phyloP scores from a whole-genome alignment of 2,329 filamentous ascomycete genomes.

The Talaromyces pinophilus region DNA sequence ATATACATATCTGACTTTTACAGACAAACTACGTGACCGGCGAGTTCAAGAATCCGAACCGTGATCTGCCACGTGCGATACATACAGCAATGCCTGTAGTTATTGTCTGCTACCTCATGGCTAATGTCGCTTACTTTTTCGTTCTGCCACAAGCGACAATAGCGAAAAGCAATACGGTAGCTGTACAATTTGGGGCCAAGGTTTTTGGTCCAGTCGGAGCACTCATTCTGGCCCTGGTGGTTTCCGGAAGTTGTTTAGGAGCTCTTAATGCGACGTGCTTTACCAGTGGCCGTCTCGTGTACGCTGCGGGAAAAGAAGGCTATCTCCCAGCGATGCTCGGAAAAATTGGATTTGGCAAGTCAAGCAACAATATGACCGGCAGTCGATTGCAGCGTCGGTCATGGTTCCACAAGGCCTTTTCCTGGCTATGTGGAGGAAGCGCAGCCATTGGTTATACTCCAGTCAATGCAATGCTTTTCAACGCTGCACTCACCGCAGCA shows the following conservation, averaged over 20 bases:
- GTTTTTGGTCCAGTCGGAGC: conserved; percentile 85
- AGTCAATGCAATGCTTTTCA: conserved; percentile 86
- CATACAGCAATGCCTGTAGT: conserved; percentile 96
- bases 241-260: conserved; percentile 89
- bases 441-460: conserved; percentile 87
- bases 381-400: conserved; percentile 48
- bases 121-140: conserved; percentile 91
- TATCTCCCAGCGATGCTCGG: conserved; percentile 85
- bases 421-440: conserved; percentile 70
- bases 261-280: conserved; percentile 93
- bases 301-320: conserved; percentile 91
- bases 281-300: conserved; percentile 86
- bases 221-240: conserved; percentile 81
- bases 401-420: conserved; percentile 61
- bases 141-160: conserved; percentile 80
- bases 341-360: conserved; percentile 68
- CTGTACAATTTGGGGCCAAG: conserved; percentile 85
- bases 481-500: conserved; percentile 67
- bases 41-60: conserved; percentile 87
- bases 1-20: neutral
- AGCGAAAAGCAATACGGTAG: conserved; percentile 90
- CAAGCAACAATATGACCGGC: conserved; percentile 29
- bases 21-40: conserved; percentile 97
- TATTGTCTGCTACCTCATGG: conserved; percentile 84
- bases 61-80: conserved; percentile 90